These are phyloP conservation scores for Raphanus raphanistrum DNA, from an alignment of 345 rosid species.

Conservation along the genomic window DNA sequence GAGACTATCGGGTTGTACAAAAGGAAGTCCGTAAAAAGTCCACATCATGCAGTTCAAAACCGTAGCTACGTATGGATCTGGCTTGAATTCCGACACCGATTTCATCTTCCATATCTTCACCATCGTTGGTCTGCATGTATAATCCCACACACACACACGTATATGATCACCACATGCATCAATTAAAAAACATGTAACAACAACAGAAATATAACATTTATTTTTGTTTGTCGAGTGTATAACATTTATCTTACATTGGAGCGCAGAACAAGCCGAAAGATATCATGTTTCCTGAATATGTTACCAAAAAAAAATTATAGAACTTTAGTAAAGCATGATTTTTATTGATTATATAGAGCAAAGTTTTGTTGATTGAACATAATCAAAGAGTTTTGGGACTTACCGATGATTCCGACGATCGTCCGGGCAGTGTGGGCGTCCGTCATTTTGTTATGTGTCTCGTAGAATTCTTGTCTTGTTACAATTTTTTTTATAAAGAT, in stretches of 20 bases:
- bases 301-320: not conserved
- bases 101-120: slow-evolving; percentile 49
- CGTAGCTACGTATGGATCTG: slow-evolving; percentile 72
- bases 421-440: slow-evolving; percentile 42
- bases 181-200: not conserved
- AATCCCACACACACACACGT: not conserved
- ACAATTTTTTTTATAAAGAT: slow-evolving; percentile 11
- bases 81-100: slow-evolving; percentile 54
- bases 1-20: slow-evolving; percentile 60
- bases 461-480: slow-evolving; percentile 5
- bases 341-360: not conserved
- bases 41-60: slow-evolving; percentile 72
- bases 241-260: slow-evolving; percentile 57
- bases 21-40: slow-evolving; percentile 68
- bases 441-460: slow-evolving; percentile 21
- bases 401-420: slow-evolving; percentile 60
- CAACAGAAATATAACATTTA: not conserved
- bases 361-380: not conserved
- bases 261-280: slow-evolving; percentile 70
- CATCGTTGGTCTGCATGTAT: slow-evolving; percentile 62
- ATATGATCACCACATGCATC: slow-evolving; percentile 14
- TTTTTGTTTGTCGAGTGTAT: not conserved
- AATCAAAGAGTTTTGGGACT: not conserved
- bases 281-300: slow-evolving; percentile 61
- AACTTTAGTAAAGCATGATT: not conserved